Evolutionary conservation across 164 flowering plant genomes (phyloP).

Genomic region (Cinnamomum micranthum): DNA sequence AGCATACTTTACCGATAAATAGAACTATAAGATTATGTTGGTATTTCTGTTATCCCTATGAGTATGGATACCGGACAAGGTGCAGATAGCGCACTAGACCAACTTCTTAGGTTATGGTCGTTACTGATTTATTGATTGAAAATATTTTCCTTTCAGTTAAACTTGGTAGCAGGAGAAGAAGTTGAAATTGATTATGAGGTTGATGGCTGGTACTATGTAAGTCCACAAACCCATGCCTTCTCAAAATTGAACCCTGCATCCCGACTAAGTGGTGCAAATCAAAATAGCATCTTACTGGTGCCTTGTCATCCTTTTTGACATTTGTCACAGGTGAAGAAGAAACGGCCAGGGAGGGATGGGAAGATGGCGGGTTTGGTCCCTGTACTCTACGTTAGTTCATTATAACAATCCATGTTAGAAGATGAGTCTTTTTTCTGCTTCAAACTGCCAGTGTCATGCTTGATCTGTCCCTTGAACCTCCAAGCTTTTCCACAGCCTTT

Average conservation of each 20-base stretch:
- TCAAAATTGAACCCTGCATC: neutral
- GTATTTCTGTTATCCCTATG: no score
- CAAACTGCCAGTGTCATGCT: no score
- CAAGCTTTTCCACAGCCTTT: no score
- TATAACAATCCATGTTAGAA: slow-evolving; percentile 25
- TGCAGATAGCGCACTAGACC: no score
- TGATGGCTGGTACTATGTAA: slow-evolving; percentile 97
- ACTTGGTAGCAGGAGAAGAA: slow-evolving; percentile 89
- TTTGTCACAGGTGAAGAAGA: slow-evolving; percentile 83
- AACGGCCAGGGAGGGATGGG: slow-evolving; percentile 94
- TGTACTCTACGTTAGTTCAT: slow-evolving; percentile 80
- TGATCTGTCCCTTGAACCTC: no score
- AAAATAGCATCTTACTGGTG: neutral
- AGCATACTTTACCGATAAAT: no score
- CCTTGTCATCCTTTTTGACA: slow-evolving; percentile 1
- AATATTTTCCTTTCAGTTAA: slow-evolving; percentile 53
- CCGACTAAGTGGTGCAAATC: neutral
- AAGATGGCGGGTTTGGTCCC: slow-evolving; percentile 97
- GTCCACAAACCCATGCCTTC: slow-evolving; percentile 20
- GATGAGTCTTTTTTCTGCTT: no score
- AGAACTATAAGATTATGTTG: no score
- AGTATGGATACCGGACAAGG: no score
- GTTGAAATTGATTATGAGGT: slow-evolving; percentile 93
- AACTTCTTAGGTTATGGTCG: no score
- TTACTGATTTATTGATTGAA: neutral